phyloP scores from a whole-genome alignment of 257 asterid genomes.

The Paraleonurus japonicus region DNA sequence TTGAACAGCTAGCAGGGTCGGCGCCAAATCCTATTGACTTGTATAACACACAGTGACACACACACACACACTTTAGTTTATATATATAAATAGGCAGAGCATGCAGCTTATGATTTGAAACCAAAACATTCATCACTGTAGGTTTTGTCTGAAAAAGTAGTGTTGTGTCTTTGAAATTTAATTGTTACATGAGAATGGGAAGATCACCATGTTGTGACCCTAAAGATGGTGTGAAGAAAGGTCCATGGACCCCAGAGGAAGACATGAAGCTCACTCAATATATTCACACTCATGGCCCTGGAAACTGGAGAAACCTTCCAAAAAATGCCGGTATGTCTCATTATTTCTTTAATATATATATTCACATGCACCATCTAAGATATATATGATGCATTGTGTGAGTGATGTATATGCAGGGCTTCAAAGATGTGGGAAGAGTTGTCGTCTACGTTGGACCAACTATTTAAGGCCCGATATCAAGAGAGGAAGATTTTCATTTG shows the following conservation, averaged over 20 bases:
- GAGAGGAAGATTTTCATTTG: constrained; percentile 83
- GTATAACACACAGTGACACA: constrained; percentile 13
- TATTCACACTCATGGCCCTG: constrained; percentile 64
- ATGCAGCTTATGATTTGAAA: constrained; percentile 34
- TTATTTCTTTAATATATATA: background rate
- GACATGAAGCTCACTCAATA: constrained; percentile 57
- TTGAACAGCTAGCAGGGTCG: constrained; percentile 51
- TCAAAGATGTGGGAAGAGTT: constrained; percentile 82
- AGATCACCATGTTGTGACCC: constrained; percentile 79
- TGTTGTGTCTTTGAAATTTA: too few relatives aligned
- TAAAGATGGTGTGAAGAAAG: constrained; percentile 72
- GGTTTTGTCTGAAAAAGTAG: too few relatives aligned
- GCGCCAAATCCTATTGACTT: constrained; percentile 84
- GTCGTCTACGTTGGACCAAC: constrained; percentile 86
- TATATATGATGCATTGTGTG: too few relatives aligned
- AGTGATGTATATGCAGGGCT: constrained; percentile 62
- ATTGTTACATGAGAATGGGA: too few relatives aligned
- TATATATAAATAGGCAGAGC: constrained; percentile 35
- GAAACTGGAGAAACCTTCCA: constrained; percentile 79
- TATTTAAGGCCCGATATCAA: constrained; percentile 83
- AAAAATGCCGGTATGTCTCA: constrained; percentile 61
- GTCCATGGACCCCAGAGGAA: constrained; percentile 89
- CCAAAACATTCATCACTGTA: constrained; percentile 32
- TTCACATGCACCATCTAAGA: too few relatives aligned
- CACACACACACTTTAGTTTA: constrained; percentile 26